Conservation (phyloP, 495 filamentous ascomycete species). For the Achaetomiella virescens region DNA sequence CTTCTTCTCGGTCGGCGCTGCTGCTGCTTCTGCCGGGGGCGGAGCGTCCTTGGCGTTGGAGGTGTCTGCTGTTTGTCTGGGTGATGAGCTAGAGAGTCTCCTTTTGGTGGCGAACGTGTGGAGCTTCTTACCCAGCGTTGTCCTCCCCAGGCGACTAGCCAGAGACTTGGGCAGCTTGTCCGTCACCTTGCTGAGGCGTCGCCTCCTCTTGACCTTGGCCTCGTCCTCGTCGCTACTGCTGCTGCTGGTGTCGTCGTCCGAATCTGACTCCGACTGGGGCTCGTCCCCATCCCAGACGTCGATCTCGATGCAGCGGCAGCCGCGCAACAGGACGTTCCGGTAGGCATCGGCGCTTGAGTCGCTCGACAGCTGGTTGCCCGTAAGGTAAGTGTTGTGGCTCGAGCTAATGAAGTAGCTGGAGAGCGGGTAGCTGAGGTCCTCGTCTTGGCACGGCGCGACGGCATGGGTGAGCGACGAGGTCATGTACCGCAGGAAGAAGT, state of each 20-base stretch:
- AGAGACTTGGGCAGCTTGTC: conserved; percentile 37
- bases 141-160: conserved; percentile 32
- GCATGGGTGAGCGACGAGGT: conserved; percentile 47
- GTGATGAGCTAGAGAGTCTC: neutral
- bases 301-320: conserved; percentile 92
- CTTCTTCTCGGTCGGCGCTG: conserved; percentile 13
- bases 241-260: conserved; percentile 28
- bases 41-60: too few relatives aligned
- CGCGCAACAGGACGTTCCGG: conserved; percentile 70
- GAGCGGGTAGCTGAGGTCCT: conserved; percentile 60
- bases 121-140: conserved; percentile 35
- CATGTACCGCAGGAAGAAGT: conserved; percentile 56
- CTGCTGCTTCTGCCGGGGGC: conserved; percentile 29
- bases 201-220: conserved; percentile 9
- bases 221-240: conserved; percentile 29
- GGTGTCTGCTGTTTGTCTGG: neutral
- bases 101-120: neutral
- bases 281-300: conserved; percentile 89
- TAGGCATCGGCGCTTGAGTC: conserved; percentile 76
- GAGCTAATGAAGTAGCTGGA: conserved; percentile 87
- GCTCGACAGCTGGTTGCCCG: conserved; percentile 85
- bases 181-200: conserved; percentile 24
- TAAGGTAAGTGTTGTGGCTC: conserved; percentile 93
- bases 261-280: conserved; percentile 37
- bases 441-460: conserved; percentile 30